Evolutionary conservation across 2,329 filamentous ascomycete species (phyloP), one percentile per base, ranked within the genome.

Genomic region (Fusarium secorum): DNA sequence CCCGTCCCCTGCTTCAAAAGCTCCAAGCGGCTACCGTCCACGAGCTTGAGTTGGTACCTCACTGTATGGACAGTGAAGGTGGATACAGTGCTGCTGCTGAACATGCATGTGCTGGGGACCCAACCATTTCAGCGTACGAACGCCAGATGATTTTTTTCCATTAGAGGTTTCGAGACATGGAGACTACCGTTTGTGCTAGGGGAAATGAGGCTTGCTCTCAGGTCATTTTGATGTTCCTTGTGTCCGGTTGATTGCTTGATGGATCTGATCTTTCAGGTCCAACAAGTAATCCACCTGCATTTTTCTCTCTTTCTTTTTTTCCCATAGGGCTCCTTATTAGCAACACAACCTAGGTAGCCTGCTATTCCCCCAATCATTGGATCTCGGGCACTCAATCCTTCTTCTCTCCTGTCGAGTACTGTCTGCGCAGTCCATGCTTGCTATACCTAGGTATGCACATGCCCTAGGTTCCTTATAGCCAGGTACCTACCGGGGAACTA

Each of bases 101-200:
- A 59, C 46, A 65, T 66, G 54, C 61, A 58, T 46, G 59, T 51
- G 63, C 68, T 58, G 44, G 60, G 60, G 51, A 54, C 39, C 51
- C 24, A 44, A 35, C n/a, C 22, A 70, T 64, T 64, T 49, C 51
- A 64, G 58, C 38, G 51, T 55, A 35, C 49, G 36, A 44, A 44
- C 44, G 22, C 32, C 33, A 26, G 49, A 60, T 61, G 51, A 30
- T 49, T 53, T 46, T 49, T 53, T 9, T 6, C n/a, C 30, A 22
- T 55, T 35, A 33, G 38, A 70, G 46, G 57, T 52, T 51, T 42
- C 44, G 53, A 71, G 62, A 71, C 63, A 64, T 64, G 36, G 44
- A 51, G 33, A 26, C 44, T 71, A 64, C 63, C 38, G 48, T 32
- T 20, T 28, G 41, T 55, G 26, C 39, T 30, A 45, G 38, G 32